A percentile compares a stretch with the other conserved stretches of the same genome.
Evolutionary conservation across 257 asterid species (phyloP).

Genomic region (Gentiana macrophylla): DNA sequence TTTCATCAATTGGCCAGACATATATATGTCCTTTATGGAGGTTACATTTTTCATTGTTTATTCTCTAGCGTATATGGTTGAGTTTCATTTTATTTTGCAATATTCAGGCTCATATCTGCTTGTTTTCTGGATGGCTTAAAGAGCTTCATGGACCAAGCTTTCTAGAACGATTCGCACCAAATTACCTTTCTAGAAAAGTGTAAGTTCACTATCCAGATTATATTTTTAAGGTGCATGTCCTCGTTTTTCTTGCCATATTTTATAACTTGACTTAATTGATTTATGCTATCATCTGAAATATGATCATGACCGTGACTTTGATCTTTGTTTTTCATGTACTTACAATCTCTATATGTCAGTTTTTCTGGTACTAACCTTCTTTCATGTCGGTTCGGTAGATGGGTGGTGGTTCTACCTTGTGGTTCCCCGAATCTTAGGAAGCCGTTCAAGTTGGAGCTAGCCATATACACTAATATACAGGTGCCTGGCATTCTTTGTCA

Average conservation of each 20-base stretch:
- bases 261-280: no score
- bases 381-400: conserved; percentile 32
- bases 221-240: neutral
- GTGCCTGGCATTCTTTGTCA: conserved; percentile 14
- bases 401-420: conserved; percentile 87
- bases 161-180: conserved; percentile 74
- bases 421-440: conserved; percentile 59
- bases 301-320: no score
- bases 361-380: neutral
- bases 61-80: neutral
- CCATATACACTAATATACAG: conserved; percentile 55
- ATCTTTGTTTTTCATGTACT: no score
- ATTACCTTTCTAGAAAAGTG: conserved; percentile 82
- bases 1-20: neutral
- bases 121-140: conserved; percentile 86
- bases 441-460: conserved; percentile 93
- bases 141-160: conserved; percentile 87
- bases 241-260: no score
- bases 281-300: no score
- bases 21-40: neutral
- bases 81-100: neutral
- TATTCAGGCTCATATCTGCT: conserved; percentile 62
- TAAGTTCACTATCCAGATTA: conserved; percentile 29
- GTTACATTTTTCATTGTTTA: no score
- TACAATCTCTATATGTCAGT: no score